Base-by-base conservation (phyloP, 208 protist genomes). In the Angomonas deanei region DNA sequence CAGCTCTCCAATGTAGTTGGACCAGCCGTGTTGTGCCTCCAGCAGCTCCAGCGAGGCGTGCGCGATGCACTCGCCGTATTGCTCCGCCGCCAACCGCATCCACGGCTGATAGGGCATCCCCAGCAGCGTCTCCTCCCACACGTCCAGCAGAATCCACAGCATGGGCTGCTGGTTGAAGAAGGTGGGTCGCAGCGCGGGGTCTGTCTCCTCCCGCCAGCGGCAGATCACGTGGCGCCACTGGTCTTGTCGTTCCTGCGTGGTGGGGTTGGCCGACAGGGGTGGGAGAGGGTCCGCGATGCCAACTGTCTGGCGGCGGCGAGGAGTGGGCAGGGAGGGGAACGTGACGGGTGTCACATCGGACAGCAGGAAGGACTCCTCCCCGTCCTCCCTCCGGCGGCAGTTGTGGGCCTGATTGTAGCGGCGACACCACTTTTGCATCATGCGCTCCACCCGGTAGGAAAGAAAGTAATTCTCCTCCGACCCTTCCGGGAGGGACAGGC, bases 91-190 rank as follows among this genome's bases (percentile, higher is more conserved):
- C 8, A 87, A 61, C 13, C 78, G 47, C 19, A 94, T 6, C 70
- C 84, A 85, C 2, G 84, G 64, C 19, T 68, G 64, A 34, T 81
- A 87, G 13, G 76, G 64, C 42, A 82, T 81, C 17, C 59, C 46
- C 11, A 88, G 74, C 42, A 94, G 50, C 34, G 60, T 64, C 57
- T 91, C 81, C 32, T 88, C 79, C 83, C 83, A 89, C 19, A 79
- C 65, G 50, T 82, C 82, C 39, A 88, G 67, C 15, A 91, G 19
- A 26, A 91, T 67, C 79, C 82, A 86, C 26, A 89, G 52, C 26
- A 70, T 32, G 39, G 81, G 72, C 30, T 65, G 61, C 5, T 54
- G 66, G 2, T 38, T 28, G 15, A 73, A 72, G 53, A 72, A 28
- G 0, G 24, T 26, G 36, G 76, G 74, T 39, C 64, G 57, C 55